Conservation (phyloP, 768 basidiomycete genomes). For the Boletus reticuloceps region DNA sequence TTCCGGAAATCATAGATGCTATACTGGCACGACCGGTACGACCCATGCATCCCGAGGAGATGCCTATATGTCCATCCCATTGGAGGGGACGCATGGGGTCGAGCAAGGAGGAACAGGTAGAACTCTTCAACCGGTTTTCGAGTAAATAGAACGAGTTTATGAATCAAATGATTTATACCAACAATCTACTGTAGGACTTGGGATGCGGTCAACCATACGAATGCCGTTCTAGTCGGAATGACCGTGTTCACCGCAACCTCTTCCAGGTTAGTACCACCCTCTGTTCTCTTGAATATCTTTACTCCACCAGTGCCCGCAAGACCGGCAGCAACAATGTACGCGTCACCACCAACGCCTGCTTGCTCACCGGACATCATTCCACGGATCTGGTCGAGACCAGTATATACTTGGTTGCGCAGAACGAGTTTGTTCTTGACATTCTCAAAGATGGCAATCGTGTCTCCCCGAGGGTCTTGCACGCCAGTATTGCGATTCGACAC, state of each 20-base stretch:
- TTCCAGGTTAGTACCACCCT: constrained; percentile 51
- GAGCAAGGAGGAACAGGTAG: constrained; percentile 53
- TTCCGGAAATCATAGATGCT: too few species aligned
- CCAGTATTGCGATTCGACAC: constrained; percentile 65
- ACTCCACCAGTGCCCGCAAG: constrained; percentile 53
- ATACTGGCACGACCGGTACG: too few species aligned
- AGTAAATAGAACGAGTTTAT: not conserved
- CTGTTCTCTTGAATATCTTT: constrained; percentile 51
- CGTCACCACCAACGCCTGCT: constrained; percentile 43
- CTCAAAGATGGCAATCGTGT: constrained; percentile 63
- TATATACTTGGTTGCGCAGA: constrained; percentile 55
- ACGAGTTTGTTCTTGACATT: constrained; percentile 37
- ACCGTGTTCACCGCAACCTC: constrained; percentile 53
- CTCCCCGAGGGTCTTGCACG: constrained; percentile 49
- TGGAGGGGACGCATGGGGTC: too few species aligned
- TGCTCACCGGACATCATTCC: constrained; percentile 59
- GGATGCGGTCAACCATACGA: constrained; percentile 39
- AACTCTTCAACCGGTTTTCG: constrained; percentile 26
- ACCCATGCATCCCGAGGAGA: too few species aligned
- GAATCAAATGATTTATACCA: too few species aligned
- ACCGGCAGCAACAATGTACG: constrained; percentile 55
- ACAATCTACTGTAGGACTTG: not conserved
- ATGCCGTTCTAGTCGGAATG: constrained; percentile 49
- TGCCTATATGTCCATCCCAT: too few species aligned
- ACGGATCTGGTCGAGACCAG: constrained; percentile 60